phyloP scores from a whole-genome alignment of 331 rosid species.

The Malus hybrid region DNA sequence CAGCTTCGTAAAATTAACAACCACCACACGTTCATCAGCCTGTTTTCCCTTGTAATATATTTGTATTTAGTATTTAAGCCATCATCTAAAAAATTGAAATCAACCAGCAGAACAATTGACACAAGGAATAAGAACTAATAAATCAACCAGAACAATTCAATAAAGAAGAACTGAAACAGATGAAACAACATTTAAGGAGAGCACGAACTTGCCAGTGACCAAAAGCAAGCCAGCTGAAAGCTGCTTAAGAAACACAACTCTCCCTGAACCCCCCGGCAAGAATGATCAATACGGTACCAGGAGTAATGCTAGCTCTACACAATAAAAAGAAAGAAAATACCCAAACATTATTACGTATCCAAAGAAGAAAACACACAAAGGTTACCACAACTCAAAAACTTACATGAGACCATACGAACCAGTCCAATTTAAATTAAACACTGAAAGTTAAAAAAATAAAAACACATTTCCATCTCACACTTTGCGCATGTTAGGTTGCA shows the following conservation, averaged over 20 bases:
- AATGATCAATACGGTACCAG: slow-evolving; percentile 47
- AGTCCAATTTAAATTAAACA: neutral
- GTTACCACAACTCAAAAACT: no score
- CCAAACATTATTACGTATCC: no score
- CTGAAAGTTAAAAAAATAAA: neutral
- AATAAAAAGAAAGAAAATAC: no score
- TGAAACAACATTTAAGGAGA: neutral
- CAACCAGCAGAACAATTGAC: neutral
- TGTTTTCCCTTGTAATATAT: neutral
- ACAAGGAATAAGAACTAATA: neutral
- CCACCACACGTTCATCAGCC: neutral
- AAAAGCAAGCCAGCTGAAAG: slow-evolving; percentile 33
- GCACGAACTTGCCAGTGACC: slow-evolving; percentile 34
- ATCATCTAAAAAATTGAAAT: neutral
- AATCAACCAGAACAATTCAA: no score
- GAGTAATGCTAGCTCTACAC: slow-evolving; percentile 43
- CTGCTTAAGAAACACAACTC: slow-evolving; percentile 55
- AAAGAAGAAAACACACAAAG: no score
- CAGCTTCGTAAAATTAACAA: neutral
- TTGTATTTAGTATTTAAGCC: neutral
- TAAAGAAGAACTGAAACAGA: neutral
- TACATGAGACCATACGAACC: no score
- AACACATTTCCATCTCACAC: neutral
- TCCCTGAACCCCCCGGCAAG: slow-evolving; percentile 60
- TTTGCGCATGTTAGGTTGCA: neutral